Evolutionary conservation across 1,139 yeast species (phyloP), one percentile per base, ranked within the genome.

Genomic region (Taphrina wiesneri): DNA sequence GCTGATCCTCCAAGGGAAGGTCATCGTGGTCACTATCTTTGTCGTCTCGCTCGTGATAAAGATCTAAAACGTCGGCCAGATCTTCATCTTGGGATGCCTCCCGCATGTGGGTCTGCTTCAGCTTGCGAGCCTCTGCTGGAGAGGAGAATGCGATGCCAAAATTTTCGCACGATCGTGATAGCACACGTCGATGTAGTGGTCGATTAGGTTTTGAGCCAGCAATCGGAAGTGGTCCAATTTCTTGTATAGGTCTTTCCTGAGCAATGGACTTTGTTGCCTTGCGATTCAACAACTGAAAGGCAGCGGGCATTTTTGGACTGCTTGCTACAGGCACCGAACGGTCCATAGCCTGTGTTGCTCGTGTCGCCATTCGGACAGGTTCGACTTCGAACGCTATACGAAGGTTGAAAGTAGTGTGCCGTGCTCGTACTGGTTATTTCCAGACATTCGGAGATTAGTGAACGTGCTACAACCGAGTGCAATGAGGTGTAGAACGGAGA

Each of bases 141-240:
- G 63, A 47, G 9, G 56, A 46, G 43, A 47, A 60, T 19, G 64
- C 64, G 9, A 60, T 51, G 5, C 64, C 64, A 28, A 51, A 25
- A 19, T 51, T 41, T 11, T 45, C 64, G 17, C 59, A 54, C 9
- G 59, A 54, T 15, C 59, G 46, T 7, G 59, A 54, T 5, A 43
- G 39, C 21, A 25, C 49, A 15, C 59, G 59, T 15, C 59, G 59
- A 39, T 54, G 59, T 5, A 54, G 47, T 3, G 56, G 56, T 11
- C 56, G 30, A 9, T 30, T 3, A 2, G 54, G 36, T 28, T 17
- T 26, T 11, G 36, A 17, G 17, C 28, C 26, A 9, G 28, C 45
- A 15, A 52, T 30, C 11, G 56, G 56, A 32, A 21, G 15, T 21
- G 56, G 45, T 21, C n/a, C 56, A 6, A 52, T n/a, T 19, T 30